These are phyloP conservation scores for Amanita fuliginea DNA, from an alignment of 768 basidiomycete genomes.

Conservation along the genomic window DNA sequence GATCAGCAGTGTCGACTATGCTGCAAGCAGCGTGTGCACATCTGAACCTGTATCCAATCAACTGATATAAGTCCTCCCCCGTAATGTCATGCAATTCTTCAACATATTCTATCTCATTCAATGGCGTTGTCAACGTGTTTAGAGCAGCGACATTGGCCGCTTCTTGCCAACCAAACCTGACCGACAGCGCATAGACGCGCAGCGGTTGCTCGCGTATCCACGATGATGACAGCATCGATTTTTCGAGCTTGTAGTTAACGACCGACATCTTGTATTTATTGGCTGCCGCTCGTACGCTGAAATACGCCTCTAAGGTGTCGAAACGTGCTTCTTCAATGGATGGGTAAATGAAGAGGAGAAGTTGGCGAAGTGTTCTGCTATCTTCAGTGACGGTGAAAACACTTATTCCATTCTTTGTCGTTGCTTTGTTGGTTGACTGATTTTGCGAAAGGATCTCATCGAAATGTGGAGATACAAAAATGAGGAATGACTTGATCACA, in stretches of 20 bases:
- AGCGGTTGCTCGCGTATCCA: not conserved
- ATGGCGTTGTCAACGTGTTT: not conserved
- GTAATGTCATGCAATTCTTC: not conserved
- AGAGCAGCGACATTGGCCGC: not conserved
- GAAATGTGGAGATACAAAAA: constrained; percentile 20
- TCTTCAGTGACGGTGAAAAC: constrained; percentile 10
- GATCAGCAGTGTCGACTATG: not conserved
- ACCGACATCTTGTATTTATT: not conserved
- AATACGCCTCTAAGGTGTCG: not conserved
- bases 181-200: not conserved
- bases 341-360: constrained; percentile 8
- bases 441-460: constrained; percentile 18
- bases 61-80: not conserved
- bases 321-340: not conserved
- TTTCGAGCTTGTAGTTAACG: not conserved
- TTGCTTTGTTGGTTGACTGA: constrained; percentile 4
- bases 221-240: not conserved
- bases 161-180: constrained; percentile 1
- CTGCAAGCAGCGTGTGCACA: not conserved
- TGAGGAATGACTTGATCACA: constrained; percentile 16
- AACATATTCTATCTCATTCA: not conserved
- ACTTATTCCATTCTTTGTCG: not conserved
- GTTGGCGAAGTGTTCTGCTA: constrained; percentile 5
- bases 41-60: not conserved
- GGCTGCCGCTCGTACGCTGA: not conserved